Base-by-base conservation (phyloP, 2,329 filamentous ascomycete species). In the Calonectria hongkongensis region DNA sequence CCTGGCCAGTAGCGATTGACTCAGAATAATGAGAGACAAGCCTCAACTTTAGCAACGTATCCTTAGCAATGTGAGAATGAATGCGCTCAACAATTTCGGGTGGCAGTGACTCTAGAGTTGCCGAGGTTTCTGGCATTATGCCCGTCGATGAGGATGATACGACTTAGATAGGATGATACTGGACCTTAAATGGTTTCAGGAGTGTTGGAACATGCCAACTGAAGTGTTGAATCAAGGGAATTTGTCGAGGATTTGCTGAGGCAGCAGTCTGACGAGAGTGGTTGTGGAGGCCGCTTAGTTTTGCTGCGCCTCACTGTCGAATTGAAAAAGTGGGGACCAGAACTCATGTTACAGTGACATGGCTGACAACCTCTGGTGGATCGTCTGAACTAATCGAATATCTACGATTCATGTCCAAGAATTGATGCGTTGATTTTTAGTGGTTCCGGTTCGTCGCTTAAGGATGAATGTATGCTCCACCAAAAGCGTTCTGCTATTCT, bases 21-120 rank as follows among this genome's bases (percentile, higher is more conserved):
- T 68, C 82, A 18, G 80, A 80, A 43, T 80, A 79, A 33, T 77
- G 80, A 8, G 74, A 83, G 15, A 81, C 79, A 12, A 81, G 79
- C 66, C 73, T 84, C 30, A 85, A 5, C 0, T 9, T 2, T 2
- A 66, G 36, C 0, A 73, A 28, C 3, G 47, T 33, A 8, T 15
- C 1, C 5, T 58, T 66, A 0, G 58, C 39, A 0, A 64, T 1
- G 3, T 25, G 4, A 10, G 12, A 25, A 1, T 48, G 45, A 6
- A 73, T 21, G 1, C 25, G 12, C 12, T 25, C 2, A 7, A 68
- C 0, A 1, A 74, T 9, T 48, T 73, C 70, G 0, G 12, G 25
- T 2, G 73, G 65, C 13, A 75, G 36, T 41, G 45, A 47, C 12
- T 25, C 18, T 13, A 64, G 60, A 21, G 43, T 36, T 1, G 30